phyloP scores from a whole-genome alignment of 2,329 filamentous ascomycete species.

The Apiospora marii region DNA sequence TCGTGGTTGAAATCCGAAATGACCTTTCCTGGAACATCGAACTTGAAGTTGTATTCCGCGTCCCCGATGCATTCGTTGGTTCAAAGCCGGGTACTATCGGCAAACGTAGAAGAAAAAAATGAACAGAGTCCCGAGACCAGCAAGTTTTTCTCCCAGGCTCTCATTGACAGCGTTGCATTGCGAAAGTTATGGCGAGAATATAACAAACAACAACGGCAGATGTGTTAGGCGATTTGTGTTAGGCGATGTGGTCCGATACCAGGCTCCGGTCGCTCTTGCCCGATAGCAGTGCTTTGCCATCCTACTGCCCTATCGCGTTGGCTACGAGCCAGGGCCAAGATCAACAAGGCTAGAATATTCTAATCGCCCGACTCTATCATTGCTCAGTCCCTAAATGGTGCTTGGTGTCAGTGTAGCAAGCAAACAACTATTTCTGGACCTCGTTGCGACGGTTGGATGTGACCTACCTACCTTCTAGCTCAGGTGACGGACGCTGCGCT shows the following conservation, averaged over 20 bases:
- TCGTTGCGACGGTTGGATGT: conserved; percentile 1
- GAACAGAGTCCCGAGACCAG: not conserved
- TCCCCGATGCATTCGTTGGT: not conserved
- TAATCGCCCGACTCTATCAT: not conserved
- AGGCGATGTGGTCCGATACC: conserved; percentile 1
- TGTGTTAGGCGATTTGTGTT: not conserved
- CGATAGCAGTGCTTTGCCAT: not conserved
- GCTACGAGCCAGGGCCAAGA: not conserved
- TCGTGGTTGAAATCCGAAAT: not conserved
- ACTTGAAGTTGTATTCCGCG: not conserved
- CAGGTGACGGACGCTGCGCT: not conserved
- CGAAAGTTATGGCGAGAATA: not conserved
- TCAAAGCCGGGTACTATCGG: not conserved
- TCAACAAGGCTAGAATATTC: not conserved
- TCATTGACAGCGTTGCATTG: not conserved
- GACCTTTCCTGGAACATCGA: not conserved
- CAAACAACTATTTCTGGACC: not conserved
- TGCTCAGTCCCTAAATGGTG: not conserved
- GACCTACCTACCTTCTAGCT: conserved; percentile 2
- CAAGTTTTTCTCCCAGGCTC: not conserved
- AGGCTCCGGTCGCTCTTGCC: not conserved
- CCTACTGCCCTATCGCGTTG: not conserved
- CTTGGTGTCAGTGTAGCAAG: not conserved
- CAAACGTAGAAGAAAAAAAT: not conserved
- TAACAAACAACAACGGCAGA: conserved; percentile 1